phyloP scores from a whole-genome alignment of 306 rosid species.

The Fragaria iinumae region DNA sequence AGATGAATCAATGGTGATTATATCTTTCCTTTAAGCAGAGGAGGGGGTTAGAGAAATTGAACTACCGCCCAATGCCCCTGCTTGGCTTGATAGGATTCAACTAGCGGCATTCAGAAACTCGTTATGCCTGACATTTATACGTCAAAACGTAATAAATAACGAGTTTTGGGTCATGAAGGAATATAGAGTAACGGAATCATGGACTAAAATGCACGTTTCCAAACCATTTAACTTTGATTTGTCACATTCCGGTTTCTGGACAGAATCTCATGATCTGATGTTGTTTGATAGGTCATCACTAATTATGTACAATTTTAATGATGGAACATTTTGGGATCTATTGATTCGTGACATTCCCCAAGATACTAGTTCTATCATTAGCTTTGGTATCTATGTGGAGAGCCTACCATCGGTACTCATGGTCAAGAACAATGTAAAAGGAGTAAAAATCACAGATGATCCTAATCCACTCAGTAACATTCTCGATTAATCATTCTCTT shows the following conservation, averaged over 20 bases:
- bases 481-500: no score
- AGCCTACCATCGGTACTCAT: no score
- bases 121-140: not conserved
- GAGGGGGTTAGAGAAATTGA: not conserved
- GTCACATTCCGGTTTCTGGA: not conserved
- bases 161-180: constrained; percentile 7
- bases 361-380: no score
- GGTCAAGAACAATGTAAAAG: no score
- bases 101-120: not conserved
- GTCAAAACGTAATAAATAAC: not conserved
- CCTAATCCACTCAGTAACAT: no score
- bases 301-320: no score
- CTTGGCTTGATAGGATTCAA: not conserved
- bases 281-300: no score
- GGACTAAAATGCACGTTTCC: not conserved
- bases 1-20: not conserved
- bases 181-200: not conserved
- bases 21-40: not conserved
- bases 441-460: no score
- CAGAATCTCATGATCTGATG: not conserved
- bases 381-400: no score
- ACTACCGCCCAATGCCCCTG: not conserved
- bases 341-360: no score
- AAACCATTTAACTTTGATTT: no score
- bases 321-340: not conserved